Evolutionary conservation across 2,329 filamentous ascomycete species (phyloP).

Genomic region (Fusarium tuaranense): DNA sequence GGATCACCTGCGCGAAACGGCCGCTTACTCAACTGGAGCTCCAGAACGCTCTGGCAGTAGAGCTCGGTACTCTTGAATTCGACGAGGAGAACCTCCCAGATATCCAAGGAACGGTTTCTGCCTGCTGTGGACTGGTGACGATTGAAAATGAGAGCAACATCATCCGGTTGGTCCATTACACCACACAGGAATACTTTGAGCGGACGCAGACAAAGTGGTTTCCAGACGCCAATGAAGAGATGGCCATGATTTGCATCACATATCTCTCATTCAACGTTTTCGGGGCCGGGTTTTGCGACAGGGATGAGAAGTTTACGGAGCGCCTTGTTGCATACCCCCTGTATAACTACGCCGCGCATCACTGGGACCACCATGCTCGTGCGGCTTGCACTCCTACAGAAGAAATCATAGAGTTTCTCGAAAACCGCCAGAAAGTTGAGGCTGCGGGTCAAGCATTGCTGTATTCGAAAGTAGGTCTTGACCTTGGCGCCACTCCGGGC

Average conservation of each 20-base stretch:
- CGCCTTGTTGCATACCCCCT: conserved; percentile 11
- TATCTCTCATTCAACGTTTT: not conserved
- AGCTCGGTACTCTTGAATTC: conserved; percentile 41
- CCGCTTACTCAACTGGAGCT: conserved; percentile 52
- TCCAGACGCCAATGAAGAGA: not conserved
- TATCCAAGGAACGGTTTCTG: conserved; percentile 49
- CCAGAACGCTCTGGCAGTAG: conserved; percentile 55
- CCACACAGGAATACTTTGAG: conserved; percentile 54
- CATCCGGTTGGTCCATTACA: conserved; percentile 59
- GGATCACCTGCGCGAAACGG: conserved; percentile 54
- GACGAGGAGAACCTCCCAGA: conserved; percentile 52
- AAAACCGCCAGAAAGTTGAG: not conserved
- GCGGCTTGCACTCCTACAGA: not conserved
- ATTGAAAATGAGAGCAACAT: conserved; percentile 52
- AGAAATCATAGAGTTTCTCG: not conserved
- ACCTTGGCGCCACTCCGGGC: no score
- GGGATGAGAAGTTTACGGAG: not conserved
- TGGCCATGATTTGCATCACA: not conserved
- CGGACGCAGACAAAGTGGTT: not conserved
- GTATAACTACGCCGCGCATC: conserved; percentile 15
- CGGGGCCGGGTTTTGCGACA: conserved; percentile 10
- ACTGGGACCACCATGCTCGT: conserved; percentile 26
- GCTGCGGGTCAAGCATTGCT: not conserved
- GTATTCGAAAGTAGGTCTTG: no score
- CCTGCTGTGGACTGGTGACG: conserved; percentile 56